Evolutionary conservation across 176 grass and related monocot genomes (phyloP).

Genomic region (Elymus sibiricus): DNA sequence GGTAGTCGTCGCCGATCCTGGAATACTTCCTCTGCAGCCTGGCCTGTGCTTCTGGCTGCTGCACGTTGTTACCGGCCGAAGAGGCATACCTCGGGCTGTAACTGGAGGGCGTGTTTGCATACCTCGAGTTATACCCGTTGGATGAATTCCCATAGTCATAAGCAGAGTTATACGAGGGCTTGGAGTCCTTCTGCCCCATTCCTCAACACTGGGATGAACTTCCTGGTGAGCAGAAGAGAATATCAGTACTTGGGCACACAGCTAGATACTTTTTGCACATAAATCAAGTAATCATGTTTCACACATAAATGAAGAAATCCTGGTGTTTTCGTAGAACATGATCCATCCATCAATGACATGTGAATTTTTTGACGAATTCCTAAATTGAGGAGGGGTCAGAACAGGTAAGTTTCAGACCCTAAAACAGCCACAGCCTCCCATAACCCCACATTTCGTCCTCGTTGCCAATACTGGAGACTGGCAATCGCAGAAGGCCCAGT

Average conservation of each 20-base stretch:
- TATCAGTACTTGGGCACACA: neutral
- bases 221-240: constrained; percentile 1
- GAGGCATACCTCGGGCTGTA: constrained; percentile 46
- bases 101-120: constrained; percentile 39
- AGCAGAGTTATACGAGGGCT: constrained; percentile 19
- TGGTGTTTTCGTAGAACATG: neutral
- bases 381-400: neutral
- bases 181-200: constrained; percentile 63
- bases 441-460: neutral
- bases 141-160: constrained; percentile 44
- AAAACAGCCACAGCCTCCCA: neutral
- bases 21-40: constrained; percentile 70
- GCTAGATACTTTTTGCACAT: neutral
- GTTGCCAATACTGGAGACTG: neutral
- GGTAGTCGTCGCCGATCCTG: constrained; percentile 80
- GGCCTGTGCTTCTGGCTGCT: constrained; percentile 48
- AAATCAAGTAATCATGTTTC: too few relatives aligned
- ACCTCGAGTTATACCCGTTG: constrained; percentile 43
- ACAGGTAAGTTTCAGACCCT: neutral
- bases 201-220: neutral
- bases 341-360: neutral
- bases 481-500: neutral
- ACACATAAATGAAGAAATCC: neutral
- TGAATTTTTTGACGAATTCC: neutral
- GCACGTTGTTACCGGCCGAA: constrained; percentile 29